Conservation (phyloP, 1,284 basidiomycete genomes). For the Melanopsichium pennsylvanicum region DNA sequence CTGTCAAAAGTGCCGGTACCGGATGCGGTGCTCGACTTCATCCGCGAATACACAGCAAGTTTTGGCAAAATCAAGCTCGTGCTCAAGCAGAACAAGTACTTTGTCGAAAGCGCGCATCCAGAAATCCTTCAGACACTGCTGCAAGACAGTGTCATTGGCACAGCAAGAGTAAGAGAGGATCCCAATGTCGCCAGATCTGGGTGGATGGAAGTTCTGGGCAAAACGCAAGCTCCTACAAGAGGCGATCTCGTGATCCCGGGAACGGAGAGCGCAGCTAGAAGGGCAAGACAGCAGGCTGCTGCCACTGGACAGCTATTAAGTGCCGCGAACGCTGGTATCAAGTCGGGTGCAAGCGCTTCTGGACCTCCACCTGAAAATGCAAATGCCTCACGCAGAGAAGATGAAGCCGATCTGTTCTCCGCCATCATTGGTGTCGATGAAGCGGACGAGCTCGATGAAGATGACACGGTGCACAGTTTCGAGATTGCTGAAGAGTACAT, state of each 20-base stretch:
- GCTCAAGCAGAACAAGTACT: conserved; percentile 65
- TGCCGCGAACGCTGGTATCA: conserved; percentile 2
- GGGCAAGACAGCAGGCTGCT: conserved; percentile 36
- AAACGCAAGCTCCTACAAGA: conserved; percentile 50
- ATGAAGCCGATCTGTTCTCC: conserved; percentile 63
- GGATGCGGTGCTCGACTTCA: conserved; percentile 59
- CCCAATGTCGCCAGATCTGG: conserved; percentile 39
- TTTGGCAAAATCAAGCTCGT: conserved; percentile 66
- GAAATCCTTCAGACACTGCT: conserved; percentile 62
- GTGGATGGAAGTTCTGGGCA: conserved; percentile 49
- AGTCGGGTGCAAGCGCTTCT: conserved; percentile 23
- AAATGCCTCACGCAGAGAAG: conserved; percentile 38
- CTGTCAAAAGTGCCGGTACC: conserved; percentile 64
- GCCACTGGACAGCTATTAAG: conserved; percentile 23
- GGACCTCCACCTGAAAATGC: conserved; percentile 25
- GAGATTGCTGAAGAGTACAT: conserved; percentile 63
- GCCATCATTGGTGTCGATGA: conserved; percentile 65
- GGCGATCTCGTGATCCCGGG: conserved; percentile 62
- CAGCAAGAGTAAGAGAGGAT: conserved; percentile 52
- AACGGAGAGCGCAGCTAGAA: conserved; percentile 49
- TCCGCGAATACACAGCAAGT: conserved; percentile 61
- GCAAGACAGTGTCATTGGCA: conserved; percentile 59
- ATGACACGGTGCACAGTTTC: conserved; percentile 65
- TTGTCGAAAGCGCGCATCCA: conserved; percentile 63
- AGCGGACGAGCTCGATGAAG: conserved; percentile 62